Evolutionary conservation across 2,329 filamentous ascomycete genomes (phyloP), one percentile per base, ranked within the genome.

Genomic region (Hirsutella thompsonii): DNA sequence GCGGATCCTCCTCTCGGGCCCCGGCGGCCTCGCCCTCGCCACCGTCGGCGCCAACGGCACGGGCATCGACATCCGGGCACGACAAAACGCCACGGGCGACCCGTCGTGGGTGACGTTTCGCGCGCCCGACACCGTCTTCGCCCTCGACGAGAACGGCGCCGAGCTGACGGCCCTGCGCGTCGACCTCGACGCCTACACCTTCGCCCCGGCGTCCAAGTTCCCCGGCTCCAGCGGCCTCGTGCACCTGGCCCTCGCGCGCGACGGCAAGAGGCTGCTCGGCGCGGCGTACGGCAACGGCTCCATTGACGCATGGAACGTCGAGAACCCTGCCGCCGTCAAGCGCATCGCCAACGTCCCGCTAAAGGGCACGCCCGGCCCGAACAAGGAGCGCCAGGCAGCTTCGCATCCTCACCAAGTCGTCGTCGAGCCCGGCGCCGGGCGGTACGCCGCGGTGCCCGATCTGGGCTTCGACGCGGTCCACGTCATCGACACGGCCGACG

Each of bases 381-480:
- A 55, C 38, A 44, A 49, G 40, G 51, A 48, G n/a, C 54, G 56
- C 28, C 62, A 66, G 49, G 49, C 48, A 9, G 46, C 47, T 13
- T 43, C 62, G 32, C 59, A 66, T 41, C 65, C 70, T 20, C 70
- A 74, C 52, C 66, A 73, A 55, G 14, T 34, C 14, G 57, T 63
- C 10, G 53, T 68, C 20, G 57, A 67, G 9, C 69, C 74, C 46
- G 2, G 68, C 68, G 8, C 63, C 62, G 3, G 69, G 21, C 62
- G 63, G 37, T 74, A 59, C 57, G 69, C 70, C 48, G 57, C 64
- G 42, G 58, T 70, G 41, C 64, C 64, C 44, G 67, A 74, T 47
- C 63, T 74, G 10, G 70, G 69, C 44, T 65, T 62, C 26, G 68
- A 74, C 55, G 52, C 55, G n/a, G 48, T 74, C 28, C 47, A 69